Evolutionary conservation across 257 asterid species (phyloP), one percentile per base, ranked within the genome.

Genomic region (Fraxinus americana): DNA sequence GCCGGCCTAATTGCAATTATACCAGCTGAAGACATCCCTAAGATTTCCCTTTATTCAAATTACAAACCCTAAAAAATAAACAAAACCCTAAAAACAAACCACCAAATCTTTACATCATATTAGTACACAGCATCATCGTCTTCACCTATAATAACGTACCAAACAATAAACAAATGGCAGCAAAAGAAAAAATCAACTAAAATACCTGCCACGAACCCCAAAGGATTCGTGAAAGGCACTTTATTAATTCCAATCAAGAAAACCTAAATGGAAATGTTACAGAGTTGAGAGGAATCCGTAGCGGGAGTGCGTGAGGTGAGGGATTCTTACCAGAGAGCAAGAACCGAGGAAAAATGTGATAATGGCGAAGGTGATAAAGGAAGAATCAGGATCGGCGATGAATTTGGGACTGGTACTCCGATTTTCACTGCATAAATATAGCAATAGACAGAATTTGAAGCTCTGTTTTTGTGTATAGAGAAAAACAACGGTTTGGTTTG

Each of bases 11-110:
- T 81, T 1, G 82, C 85, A 63, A 88, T 84, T 38, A 83, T 75
- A 63, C 87, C 90, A 59, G 90, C 89, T 2, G 87, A 85, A 63
- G 92, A 88, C 90, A 86, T 88, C 3, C 50, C 78, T 63, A 61
- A 23, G 9, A 65, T 38, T 21, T 27, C n/a, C n/a, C 38, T 29
- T 67, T 65, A 75, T 17, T 66, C 77, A 76, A 82, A 27, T 35
- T 35, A 45, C 35, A 59, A 59, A 63, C 71, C 73, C 77, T 70
- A 72, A 71, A 70, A 75, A n/a, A 30, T 3, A 32, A 54, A 32
- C 36, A 54, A 32, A 61, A 25, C 39, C 77, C 76, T 82, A 69
- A 75, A 68, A 52, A 71, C 7, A 71, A 57, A 79, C 12, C 34
- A 23, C 32, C 68, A 61, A 21, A 78, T 38, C 50, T 71, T 77